A percentile compares a stretch with the other conserved stretches of the same genome.
Conservation (phyloP, 352 stramenopile species). For the Pythium insidiosum region DNA sequence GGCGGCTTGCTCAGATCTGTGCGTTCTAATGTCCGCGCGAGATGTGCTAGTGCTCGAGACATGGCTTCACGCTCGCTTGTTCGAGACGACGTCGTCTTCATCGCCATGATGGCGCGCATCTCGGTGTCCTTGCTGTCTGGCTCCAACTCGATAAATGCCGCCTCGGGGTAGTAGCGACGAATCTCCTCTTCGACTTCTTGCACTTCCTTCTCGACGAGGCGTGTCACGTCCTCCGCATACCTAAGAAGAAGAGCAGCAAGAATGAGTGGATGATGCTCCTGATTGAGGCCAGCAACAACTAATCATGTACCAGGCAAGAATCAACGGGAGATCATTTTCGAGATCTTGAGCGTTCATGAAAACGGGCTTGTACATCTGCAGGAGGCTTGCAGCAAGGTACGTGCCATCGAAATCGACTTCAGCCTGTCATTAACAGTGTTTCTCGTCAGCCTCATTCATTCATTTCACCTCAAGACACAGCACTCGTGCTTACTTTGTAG, state of each 20-base stretch:
- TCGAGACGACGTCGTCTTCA: slow-evolving; percentile 72
- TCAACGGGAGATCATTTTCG: slow-evolving; percentile 90
- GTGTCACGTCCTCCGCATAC: slow-evolving; percentile 94
- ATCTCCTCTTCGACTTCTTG: slow-evolving; percentile 95
- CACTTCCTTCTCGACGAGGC: slow-evolving; percentile 94
- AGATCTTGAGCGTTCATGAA: slow-evolving; percentile 88
- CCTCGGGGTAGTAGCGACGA: slow-evolving; percentile 87
- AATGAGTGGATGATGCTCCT: not conserved
- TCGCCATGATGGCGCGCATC: slow-evolving; percentile 77
- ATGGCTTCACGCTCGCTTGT: slow-evolving; percentile 84
- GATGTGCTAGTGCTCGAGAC: slow-evolving; percentile 60
- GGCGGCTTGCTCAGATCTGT: no score
- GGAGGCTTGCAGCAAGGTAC: slow-evolving; percentile 93
- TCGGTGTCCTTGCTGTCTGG: slow-evolving; percentile 90
- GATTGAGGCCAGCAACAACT: not conserved
- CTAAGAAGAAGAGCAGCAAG: slow-evolving; percentile 7
- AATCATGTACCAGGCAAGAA: slow-evolving; percentile 86
- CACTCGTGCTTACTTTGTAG: slow-evolving; percentile 96
- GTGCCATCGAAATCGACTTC: slow-evolving; percentile 99
- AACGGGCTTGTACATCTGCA: slow-evolving; percentile 91
- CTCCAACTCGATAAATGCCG: slow-evolving; percentile 96
- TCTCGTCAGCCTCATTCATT: no score
- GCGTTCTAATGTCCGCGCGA: slow-evolving; percentile 68
- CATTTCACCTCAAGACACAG: no score
- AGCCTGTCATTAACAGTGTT: slow-evolving; percentile 43